Evolutionary conservation across 2,329 filamentous ascomycete species (phyloP), one percentile per base, ranked within the genome.

Genomic region (Ilyonectria mors-panacis): DNA sequence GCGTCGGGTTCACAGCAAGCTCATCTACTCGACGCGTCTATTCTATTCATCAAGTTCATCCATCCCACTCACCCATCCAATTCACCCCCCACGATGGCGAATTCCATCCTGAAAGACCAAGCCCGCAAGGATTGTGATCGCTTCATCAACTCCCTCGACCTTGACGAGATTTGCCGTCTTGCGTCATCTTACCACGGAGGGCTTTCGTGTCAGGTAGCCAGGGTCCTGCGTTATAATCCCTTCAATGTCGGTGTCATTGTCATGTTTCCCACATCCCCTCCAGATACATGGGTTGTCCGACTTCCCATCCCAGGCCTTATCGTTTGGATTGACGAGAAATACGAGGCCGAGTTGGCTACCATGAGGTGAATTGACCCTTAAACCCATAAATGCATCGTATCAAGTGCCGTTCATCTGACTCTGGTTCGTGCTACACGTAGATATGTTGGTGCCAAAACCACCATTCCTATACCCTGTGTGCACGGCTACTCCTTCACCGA

Each of bases 181-280:
- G 56, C 56, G n/a, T 59, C 56, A n/a, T 59, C 26, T 21, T 59
- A 59, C 44, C 56, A 59, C 21, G 42, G 28, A 21, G 30, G 44
- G 10, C 26, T 47, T 47, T 28, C 56, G 15, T 59, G 56, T 15
- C 7, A 35, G 6, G 35, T 21, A n/a, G 39, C 26, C 28, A 13
- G 35, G 28, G 12, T 15, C 19, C 28, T 12, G 5, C 35, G 19
- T 12, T 42, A 37, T 19, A 42, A 42, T n/a, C 30, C 21, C 26
- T 59, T 59, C 42, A 59, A 59, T 23, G 23, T 59, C 44, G 51
- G 45, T 33, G 19, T 59, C 57, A 51, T 51, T 28, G 57, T 59
- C 30, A 30, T 42, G 33, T 59, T 59, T 23, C 12, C 35, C 6
- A 15, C 45, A 9, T 17, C n/a, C 12, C 26, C 39, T 17, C 44